Percentiles rank a stretch among this genome's conserved stretches.
phyloP scores from a whole-genome alignment of 345 rosid genomes.

The Linum trigynum region DNA sequence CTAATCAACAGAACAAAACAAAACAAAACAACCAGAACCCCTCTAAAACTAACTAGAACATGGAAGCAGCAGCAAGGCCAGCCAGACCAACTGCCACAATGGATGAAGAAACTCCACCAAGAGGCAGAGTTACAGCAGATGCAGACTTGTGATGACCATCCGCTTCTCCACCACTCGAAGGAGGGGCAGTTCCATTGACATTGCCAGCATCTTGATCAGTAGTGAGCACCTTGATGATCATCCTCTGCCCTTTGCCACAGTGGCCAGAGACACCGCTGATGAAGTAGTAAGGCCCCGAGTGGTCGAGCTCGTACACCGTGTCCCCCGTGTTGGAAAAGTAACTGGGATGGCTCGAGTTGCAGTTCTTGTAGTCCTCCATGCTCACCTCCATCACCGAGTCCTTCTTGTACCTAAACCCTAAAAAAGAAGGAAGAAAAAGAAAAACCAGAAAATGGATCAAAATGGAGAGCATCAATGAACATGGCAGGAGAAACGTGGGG shows the following conservation, averaged over 20 bases:
- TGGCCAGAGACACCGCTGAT: slow-evolving; percentile 54
- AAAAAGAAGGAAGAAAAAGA: not conserved
- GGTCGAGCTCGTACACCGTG: slow-evolving; percentile 38
- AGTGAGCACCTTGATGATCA: slow-evolving; percentile 40
- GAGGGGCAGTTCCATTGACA: not conserved
- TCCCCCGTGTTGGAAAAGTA: slow-evolving; percentile 59
- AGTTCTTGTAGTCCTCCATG: slow-evolving; percentile 38
- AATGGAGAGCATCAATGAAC: not conserved
- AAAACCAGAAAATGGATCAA: not conserved
- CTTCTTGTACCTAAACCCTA: slow-evolving; percentile 51
- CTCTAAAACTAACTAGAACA: not conserved
- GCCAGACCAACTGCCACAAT: not conserved
- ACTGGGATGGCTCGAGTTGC: slow-evolving; percentile 45
- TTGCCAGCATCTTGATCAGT: slow-evolving; percentile 14
- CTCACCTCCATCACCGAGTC: slow-evolving; percentile 54
- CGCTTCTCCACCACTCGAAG: not conserved
- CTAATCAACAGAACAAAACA: not conserved
- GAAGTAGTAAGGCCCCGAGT: slow-evolving; percentile 53
- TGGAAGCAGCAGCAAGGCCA: not conserved
- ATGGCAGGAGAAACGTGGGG: not conserved
- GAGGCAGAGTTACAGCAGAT: not conserved
- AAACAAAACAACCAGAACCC: not conserved
- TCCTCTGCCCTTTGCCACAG: slow-evolving; percentile 50
- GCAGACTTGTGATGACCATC: not conserved
- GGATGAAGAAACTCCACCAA: not conserved